These are phyloP conservation scores for Lavandula angustifolia DNA, from an alignment of 257 asterid species.

Conservation along the genomic window DNA sequence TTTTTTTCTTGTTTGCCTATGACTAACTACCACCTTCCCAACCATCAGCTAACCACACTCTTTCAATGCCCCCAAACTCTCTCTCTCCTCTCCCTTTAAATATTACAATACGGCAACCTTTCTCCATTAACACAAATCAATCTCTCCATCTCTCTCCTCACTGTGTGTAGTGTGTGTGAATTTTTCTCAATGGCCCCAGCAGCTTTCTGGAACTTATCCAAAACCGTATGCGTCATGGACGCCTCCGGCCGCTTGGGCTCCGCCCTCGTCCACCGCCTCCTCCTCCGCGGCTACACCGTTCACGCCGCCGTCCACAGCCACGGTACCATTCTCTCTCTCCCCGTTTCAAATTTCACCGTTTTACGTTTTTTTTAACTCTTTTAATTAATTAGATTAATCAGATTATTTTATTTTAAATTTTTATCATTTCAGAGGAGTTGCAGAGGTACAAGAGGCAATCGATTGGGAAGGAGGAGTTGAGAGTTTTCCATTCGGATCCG, in stretches of 20 bases:
- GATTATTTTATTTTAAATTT: too few species aligned
- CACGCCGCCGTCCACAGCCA: slow-evolving; percentile 79
- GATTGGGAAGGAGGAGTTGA: slow-evolving; percentile 49
- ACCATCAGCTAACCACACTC: slow-evolving; percentile 57
- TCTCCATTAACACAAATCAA: slow-evolving; percentile 18
- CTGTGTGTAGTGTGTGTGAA: not conserved
- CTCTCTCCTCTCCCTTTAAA: slow-evolving; percentile 37
- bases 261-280: slow-evolving; percentile 65
- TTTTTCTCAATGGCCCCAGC: slow-evolving; percentile 38
- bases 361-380: not conserved
- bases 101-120: slow-evolving; percentile 20
- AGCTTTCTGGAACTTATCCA: slow-evolving; percentile 39
- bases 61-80: slow-evolving; percentile 43
- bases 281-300: slow-evolving; percentile 76
- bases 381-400: too few species aligned
- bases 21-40: slow-evolving; percentile 54
- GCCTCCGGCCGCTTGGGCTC: slow-evolving; percentile 78
- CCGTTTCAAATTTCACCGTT: too few species aligned
- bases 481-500: slow-evolving; percentile 69
- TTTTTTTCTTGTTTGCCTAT: slow-evolving; percentile 6
- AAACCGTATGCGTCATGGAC: slow-evolving; percentile 88
- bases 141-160: not conserved
- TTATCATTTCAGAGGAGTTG: slow-evolving; percentile 54
- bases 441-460: slow-evolving; percentile 43
- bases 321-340: slow-evolving; percentile 33